Conservation (phyloP, 768 basidiomycete genomes). For the Dacryopinax spathularia region DNA sequence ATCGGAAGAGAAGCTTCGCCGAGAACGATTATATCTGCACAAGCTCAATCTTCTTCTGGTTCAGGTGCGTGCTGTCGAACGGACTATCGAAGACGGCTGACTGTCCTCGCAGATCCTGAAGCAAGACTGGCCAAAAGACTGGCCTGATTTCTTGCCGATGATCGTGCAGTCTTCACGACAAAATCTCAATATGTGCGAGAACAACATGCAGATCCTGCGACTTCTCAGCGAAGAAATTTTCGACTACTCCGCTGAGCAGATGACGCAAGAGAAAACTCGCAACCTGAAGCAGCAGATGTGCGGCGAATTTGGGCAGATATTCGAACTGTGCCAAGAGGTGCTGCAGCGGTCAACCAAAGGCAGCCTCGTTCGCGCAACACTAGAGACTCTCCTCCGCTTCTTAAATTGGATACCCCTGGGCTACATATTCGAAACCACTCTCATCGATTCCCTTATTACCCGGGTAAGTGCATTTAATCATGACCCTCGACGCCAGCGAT, state of each 20-base stretch:
- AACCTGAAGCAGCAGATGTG: constrained; percentile 97
- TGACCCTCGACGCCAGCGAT: not conserved
- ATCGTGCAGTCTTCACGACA: constrained; percentile 95
- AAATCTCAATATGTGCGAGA: constrained; percentile 92
- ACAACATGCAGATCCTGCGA: constrained; percentile 98
- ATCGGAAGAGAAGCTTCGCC: constrained; percentile 73
- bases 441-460: constrained; percentile 84
- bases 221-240: constrained; percentile 98
- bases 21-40: constrained; percentile 88
- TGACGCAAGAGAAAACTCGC: constrained; percentile 97
- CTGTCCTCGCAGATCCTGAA: constrained; percentile 63
- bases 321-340: constrained; percentile 92
- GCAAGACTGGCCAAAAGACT: constrained; percentile 99
- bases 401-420: constrained; percentile 98
- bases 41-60: constrained; percentile 95
- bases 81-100: not conserved
- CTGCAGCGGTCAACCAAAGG: constrained; percentile 94
- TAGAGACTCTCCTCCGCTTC: constrained; percentile 90
- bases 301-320: constrained; percentile 92
- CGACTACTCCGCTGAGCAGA: constrained; percentile 94
- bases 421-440: constrained; percentile 95
- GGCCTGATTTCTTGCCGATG: constrained; percentile 95
- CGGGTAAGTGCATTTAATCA: constrained; percentile 44
- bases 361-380: constrained; percentile 80
- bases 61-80: constrained; percentile 42